Base-by-base conservation (phyloP, 345 rosid species). In the Tarenaya hassleriana region DNA sequence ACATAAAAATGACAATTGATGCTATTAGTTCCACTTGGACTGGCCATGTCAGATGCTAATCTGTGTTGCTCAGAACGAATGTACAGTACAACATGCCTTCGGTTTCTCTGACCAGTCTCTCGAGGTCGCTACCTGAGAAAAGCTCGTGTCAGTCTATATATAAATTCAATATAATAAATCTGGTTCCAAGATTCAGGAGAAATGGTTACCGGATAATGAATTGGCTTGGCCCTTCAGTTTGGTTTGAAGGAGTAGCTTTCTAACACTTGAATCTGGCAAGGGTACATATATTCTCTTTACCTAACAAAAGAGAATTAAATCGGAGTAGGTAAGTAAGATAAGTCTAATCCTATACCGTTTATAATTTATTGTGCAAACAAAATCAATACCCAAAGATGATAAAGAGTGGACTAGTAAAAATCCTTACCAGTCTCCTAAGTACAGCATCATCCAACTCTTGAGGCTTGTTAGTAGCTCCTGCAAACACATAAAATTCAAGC, bases 391-490 rank as follows among this genome's bases (percentile, higher is more conserved):
- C n/a, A n/a, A n/a, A n/a, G n/a, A n/a, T n/a, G n/a, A n/a, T n/a
- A n/a, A n/a, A n/a, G n/a, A n/a, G n/a, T n/a, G n/a, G n/a, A n/a
- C n/a, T n/a, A n/a, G 33, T 55, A 15, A 38, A 48, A 27, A 65
- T 55, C 68, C 82, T 66, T 33, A 86, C 98, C 89, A 91, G 56
- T 84, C 98, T 80, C 78, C 95, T 73, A 24, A 87, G 86, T 38
- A 91, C 96, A 24, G 96, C 98, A 70, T 91, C 96, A 69, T 91
- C 98, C 77, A 91, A 67, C 50, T 91, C 98, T 52, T 87, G 98
- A 16, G 98, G 98, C 71, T 91, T 91, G 75, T 91, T 91, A 5
- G 98, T 91, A 51, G 98, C 96, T 61, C 98, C 98, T 91, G 73
- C 73, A 74, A 32, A 35, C n/a, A 41, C 31, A 69, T 24, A n/a